Evolutionary conservation across 139 green algal genomes (phyloP).

Genomic region (Volvox reticuliferus): DNA sequence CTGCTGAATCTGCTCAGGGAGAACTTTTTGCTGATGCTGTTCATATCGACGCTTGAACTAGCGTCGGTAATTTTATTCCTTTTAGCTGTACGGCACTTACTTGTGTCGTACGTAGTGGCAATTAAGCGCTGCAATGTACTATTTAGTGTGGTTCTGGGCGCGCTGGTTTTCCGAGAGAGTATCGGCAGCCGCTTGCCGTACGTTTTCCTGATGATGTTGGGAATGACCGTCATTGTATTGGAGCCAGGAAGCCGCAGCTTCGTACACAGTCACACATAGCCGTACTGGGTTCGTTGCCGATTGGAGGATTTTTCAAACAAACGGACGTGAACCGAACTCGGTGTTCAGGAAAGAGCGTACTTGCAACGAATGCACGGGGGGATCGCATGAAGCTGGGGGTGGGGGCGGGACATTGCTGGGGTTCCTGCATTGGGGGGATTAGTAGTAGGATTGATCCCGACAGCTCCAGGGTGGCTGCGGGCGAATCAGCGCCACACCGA

Average conservation of each 20-base stretch:
- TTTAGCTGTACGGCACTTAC: slow-evolving; percentile 63
- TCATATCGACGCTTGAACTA: slow-evolving; percentile 63
- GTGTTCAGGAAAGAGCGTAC: no score
- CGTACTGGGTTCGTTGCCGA: no score
- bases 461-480: no score
- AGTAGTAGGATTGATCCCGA: no score
- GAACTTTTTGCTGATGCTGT: slow-evolving; percentile 47
- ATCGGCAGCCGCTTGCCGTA: slow-evolving; percentile 57
- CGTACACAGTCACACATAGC: neutral
- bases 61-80: slow-evolving; percentile 66
- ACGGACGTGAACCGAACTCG: no score
- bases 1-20: slow-evolving; percentile 30
- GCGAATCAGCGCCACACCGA: no score
- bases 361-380: no score
- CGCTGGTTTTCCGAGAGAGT: slow-evolving; percentile 67
- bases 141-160: slow-evolving; percentile 68
- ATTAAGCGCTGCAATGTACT: slow-evolving; percentile 80
- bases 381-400: no score
- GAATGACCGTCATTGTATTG: slow-evolving; percentile 68
- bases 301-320: no score
- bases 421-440: no score
- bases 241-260: slow-evolving; percentile 47
- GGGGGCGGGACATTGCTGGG: no score
- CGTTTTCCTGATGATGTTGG: slow-evolving; percentile 65
- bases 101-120: slow-evolving; percentile 76